Conservation (phyloP, 352 stramenopile genomes). For the Saprolegnia diclina region DNA sequence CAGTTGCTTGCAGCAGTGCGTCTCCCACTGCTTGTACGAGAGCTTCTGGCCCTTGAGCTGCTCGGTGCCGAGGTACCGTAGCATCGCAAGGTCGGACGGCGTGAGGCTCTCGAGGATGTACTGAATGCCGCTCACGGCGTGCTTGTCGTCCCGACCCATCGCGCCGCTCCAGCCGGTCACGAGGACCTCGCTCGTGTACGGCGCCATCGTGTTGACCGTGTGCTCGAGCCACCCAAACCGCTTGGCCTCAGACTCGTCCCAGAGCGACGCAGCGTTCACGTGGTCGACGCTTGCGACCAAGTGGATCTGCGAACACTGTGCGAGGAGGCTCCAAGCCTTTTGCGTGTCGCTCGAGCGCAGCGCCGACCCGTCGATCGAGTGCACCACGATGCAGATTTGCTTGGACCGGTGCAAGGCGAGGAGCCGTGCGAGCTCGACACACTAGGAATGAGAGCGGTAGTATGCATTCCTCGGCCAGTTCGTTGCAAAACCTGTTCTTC, state of each 20-base stretch:
- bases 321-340: slow-evolving; percentile 47
- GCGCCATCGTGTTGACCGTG: slow-evolving; percentile 37
- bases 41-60: slow-evolving; percentile 20
- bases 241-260: slow-evolving; percentile 46
- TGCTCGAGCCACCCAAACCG: slow-evolving; percentile 52
- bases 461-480: no score
- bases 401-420: not conserved
- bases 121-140: slow-evolving; percentile 43
- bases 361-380: slow-evolving; percentile 47
- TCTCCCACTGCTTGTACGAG: slow-evolving; percentile 14
- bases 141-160: slow-evolving; percentile 32
- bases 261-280: slow-evolving; percentile 47
- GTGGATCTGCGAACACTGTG: slow-evolving; percentile 37
- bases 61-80: slow-evolving; percentile 28
- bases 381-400: slow-evolving; percentile 40
- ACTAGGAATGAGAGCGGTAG: slow-evolving; percentile 9
- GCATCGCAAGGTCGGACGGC: slow-evolving; percentile 45
- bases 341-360: slow-evolving; percentile 44
- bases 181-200: slow-evolving; percentile 39
- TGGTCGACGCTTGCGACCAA: slow-evolving; percentile 51
- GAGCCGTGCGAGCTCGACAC: not conserved
- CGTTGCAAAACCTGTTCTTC: slow-evolving; percentile 27
- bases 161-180: slow-evolving; percentile 33
- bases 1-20: slow-evolving; percentile 20
- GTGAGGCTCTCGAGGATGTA: slow-evolving; percentile 64